A percentile compares a stretch with the other conserved stretches of the same genome.
phyloP scores from a whole-genome alignment of 1,284 basidiomycete species.

The Gymnopus androsaceus region DNA sequence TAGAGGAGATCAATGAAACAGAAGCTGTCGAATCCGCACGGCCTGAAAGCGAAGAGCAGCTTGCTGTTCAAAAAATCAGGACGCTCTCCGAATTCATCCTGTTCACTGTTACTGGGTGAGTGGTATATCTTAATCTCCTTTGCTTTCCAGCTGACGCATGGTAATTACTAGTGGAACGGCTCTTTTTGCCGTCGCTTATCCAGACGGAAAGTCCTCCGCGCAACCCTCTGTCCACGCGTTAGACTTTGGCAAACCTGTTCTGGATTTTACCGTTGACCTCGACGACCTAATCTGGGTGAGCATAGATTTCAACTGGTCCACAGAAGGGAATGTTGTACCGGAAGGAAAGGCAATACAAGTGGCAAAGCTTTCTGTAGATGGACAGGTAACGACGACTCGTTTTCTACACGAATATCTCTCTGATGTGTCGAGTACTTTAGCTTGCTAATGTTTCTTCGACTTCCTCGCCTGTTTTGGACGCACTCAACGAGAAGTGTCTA shows the following conservation, averaged over 20 bases:
- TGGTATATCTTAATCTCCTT: conserved; percentile 2
- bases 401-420: not conserved
- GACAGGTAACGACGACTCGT: conserved; percentile 27
- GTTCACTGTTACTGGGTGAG: conserved; percentile 72
- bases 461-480: conserved; percentile 26
- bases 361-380: conserved; percentile 25
- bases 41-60: conserved; percentile 18
- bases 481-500: conserved; percentile 43
- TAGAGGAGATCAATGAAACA: conserved; percentile 23
- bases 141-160: not conserved
- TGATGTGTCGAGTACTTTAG: conserved; percentile 24
- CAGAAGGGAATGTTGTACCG: conserved; percentile 6
- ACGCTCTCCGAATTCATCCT: conserved; percentile 47
- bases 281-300: conserved; percentile 48
- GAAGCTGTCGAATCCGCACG: conserved; percentile 23
- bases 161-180: conserved; percentile 62
- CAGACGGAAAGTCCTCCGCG: conserved; percentile 32
- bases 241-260: conserved; percentile 57
- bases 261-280: conserved; percentile 53
- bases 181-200: conserved; percentile 49
- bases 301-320: conserved; percentile 50
- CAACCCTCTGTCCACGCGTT: conserved; percentile 40
- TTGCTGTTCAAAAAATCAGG: conserved; percentile 57
- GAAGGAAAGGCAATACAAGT: conserved; percentile 22
- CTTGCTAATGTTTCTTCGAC: conserved; percentile 30